Evolutionary conservation across 1,139 yeast species (phyloP), one percentile per base, ranked within the genome.

Genomic region (Hansenula anomala): DNA sequence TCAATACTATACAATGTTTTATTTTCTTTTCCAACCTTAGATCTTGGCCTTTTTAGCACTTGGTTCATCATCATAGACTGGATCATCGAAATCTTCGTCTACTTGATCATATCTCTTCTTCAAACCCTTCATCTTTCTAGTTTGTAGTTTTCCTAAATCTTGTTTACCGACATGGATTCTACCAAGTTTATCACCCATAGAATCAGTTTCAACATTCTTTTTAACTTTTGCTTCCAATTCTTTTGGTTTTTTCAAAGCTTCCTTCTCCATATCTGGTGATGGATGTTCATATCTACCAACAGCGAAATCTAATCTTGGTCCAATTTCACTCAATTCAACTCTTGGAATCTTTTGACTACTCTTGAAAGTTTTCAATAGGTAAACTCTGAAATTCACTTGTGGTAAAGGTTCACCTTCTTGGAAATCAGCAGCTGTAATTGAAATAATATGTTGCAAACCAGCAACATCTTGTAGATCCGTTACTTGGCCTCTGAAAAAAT

Each of bases 51-150:
- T 71, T 59, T 70, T 73, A 19, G 57, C 37, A 16, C 58, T 60
- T 31, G 69, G 73, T 52, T 67, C 75, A 36, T 62, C 68, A n/a
- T 61, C 69, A 19, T 63, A 63, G 7, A 66, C 64, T 39, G 64
- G 64, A 17, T 69, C 78, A 36, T 68, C 77, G 41, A 75, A 78
- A 34, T 66, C 75, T 38, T 68, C 78, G 22, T 75, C 83, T 30
- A 72, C 83, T 63, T 88, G 96, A 58, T 88, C 96, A 52, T 71
- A 89, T 61, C 75, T 80, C 42, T 88, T 72, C 69, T 94, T 94
- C 59, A 92, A 74, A 60, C 98, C 99, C 75, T 94, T 94, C 96
- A 92, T 87, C 78, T 92, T 92, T 69, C 98, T 80, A 12, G 98
- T 90, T 67, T 92, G 98, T 60, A 92, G 67, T 62, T 82, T 83